phyloP scores from a whole-genome alignment of 2,329 filamentous ascomycete genomes.

The Coniella lustricola region DNA sequence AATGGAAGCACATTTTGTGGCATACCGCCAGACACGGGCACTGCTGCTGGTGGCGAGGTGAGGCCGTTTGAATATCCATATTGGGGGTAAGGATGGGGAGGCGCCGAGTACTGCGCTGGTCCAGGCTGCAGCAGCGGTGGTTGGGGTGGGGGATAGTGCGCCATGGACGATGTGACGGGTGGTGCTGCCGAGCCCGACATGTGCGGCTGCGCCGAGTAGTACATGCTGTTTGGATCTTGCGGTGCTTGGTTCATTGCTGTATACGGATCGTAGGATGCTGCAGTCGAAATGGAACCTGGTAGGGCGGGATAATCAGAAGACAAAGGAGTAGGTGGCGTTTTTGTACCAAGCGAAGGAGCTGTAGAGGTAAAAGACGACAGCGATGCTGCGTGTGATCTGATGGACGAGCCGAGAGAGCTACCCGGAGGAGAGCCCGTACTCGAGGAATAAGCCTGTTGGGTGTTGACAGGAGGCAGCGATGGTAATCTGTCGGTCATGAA shows the following conservation, averaged over 20 bases:
- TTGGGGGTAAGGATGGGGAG: constrained; percentile 48
- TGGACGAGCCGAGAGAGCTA: constrained; percentile 62
- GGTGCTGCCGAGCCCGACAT: constrained; percentile 71
- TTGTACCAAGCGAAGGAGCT: constrained; percentile 56
- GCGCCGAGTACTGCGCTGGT: constrained; percentile 60
- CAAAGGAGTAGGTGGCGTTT: constrained; percentile 66
- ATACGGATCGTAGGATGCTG: constrained; percentile 34
- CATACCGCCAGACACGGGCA: constrained; percentile 66
- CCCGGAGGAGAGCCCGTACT: constrained; percentile 69
- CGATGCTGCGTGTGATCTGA: constrained; percentile 44
- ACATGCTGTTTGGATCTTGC: constrained; percentile 59
- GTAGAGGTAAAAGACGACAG: constrained; percentile 49
- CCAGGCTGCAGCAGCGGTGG: constrained; percentile 68
- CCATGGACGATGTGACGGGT: constrained; percentile 66
- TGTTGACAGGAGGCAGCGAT: constrained; percentile 61
- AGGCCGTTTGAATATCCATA: constrained; percentile 74
- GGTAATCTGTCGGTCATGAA: constrained; percentile 66
- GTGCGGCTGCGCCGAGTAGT: constrained; percentile 63
- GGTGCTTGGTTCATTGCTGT: constrained; percentile 73
- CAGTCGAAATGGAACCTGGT: constrained; percentile 25
- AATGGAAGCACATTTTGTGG: constrained; percentile 62
- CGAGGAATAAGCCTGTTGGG: constrained; percentile 63
- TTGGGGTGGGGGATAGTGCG: constrained; percentile 74
- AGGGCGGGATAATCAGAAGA: constrained; percentile 45
- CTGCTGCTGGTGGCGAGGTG: constrained; percentile 69